Base-by-base conservation (phyloP, 306 rosid species). In the Pueraria montana region DNA sequence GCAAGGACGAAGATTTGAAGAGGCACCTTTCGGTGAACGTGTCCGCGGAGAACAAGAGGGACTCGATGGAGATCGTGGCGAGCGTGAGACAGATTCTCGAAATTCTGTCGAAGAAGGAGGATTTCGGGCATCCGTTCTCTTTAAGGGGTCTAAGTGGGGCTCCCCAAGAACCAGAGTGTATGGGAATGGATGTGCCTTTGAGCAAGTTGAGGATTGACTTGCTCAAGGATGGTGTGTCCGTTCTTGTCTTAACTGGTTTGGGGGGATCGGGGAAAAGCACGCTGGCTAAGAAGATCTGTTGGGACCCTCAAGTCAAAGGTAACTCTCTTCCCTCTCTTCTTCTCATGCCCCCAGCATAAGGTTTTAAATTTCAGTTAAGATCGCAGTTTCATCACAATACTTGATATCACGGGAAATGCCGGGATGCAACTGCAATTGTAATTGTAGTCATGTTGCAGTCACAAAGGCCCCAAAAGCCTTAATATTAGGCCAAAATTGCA, bases 201-300 rank as follows among this genome's bases (percentile, higher is more conserved):
- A 53, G 27, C 2, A 74, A 74, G 32, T 38, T 93, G 87, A 90
- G 73, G 88, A 8, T 4, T 11, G 78, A 82, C 80, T 76, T 91
- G 77, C 83, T 88, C 11, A 84, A 74, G 61, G 72, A 70, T 23
- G 89, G 83, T 23, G 64, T 24, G 0, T 56, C 78, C 3, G 81
- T 88, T 4, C 52, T 78, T 3, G 86, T 85, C n/a, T 77, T 92
- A 81, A 91, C 90, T 67, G 97, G 89, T 80, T 86, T 90, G 72
- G 97, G 89, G 21, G 97, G 97, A 17, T 89, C 87, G 0, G 93
- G 94, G 50, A 92, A 92, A 76, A 86, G 90, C 64, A 88, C 97
- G 0, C 63, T 92, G 18, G 94, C 89, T 34, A 77, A 46, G 38
- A 86, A 83, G 91, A 76, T 92, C 4, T 92, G 92, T 70, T 87